Conservation (phyloP, 805 yeast species). For the Zygosaccharomyces rouxii region DNA sequence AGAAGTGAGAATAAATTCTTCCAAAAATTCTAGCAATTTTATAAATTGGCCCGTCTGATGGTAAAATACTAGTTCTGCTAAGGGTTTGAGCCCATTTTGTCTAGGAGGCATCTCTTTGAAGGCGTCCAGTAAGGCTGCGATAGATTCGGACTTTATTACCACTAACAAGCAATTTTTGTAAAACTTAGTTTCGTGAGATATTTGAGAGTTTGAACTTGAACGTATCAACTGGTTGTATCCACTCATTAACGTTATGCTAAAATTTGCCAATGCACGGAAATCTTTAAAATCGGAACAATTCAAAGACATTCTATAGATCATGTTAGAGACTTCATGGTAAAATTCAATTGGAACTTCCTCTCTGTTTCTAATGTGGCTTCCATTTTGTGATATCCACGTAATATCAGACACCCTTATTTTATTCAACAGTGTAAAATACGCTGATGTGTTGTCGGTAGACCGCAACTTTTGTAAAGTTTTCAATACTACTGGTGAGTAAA, state of each 20-base stretch:
- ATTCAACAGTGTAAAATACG: slow-evolving; percentile 24
- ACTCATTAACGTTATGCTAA: slow-evolving; percentile 17
- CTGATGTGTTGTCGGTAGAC: slow-evolving; percentile 12
- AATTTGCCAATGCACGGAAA: slow-evolving; percentile 19
- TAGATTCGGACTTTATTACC: slow-evolving; percentile 20
- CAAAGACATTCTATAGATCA: slow-evolving; percentile 22
- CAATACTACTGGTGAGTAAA: slow-evolving; percentile 18
- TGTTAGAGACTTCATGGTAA: slow-evolving; percentile 25
- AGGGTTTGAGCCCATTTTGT: slow-evolving; percentile 3
- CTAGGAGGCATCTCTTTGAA: slow-evolving; percentile 4
- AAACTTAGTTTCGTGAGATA: slow-evolving; percentile 11
- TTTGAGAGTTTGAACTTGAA: slow-evolving; percentile 6
- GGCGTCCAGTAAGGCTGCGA: slow-evolving; percentile 8
- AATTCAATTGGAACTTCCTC: slow-evolving; percentile 24
- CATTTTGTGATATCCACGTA: slow-evolving; percentile 22
- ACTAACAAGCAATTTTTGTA: slow-evolving; percentile 17
- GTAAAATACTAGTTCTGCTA: slow-evolving; percentile 21
- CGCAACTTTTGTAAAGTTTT: slow-evolving; percentile 25
- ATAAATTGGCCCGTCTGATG: slow-evolving; percentile 22
- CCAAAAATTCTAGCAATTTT: slow-evolving; percentile 14
- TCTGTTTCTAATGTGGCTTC: slow-evolving; percentile 6
- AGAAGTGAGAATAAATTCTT: background rate
- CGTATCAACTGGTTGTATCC: slow-evolving; percentile 10
- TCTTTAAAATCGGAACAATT: slow-evolving; percentile 6
- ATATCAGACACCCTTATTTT: slow-evolving; percentile 20